Conservation (phyloP, 2,329 filamentous ascomycete genomes). For the Dactylellina sp. region DNA sequence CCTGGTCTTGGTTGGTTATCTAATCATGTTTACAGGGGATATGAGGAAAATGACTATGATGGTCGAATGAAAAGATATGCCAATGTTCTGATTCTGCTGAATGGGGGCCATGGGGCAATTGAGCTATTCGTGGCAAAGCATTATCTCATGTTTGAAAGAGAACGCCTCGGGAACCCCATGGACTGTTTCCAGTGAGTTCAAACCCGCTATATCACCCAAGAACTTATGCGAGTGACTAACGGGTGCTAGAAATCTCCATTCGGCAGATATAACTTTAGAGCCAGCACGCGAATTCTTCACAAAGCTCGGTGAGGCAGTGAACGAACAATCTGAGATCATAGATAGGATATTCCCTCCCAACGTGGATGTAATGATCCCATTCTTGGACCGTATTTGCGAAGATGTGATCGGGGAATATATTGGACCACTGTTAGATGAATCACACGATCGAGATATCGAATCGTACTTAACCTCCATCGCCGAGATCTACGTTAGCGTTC, state of each 20-base stretch:
- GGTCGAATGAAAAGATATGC: conserved; percentile 90
- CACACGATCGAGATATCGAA: conserved; percentile 78
- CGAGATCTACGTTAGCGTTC: conserved; percentile 85
- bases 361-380: conserved; percentile 77
- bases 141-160: conserved; percentile 79
- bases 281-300: conserved; percentile 86
- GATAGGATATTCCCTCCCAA: conserved; percentile 82
- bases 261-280: conserved; percentile 67
- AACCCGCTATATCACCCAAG: not conserved
- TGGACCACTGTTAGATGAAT: conserved; percentile 85
- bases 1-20: not conserved
- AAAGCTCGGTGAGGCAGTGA: conserved; percentile 77
- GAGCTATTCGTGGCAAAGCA: conserved; percentile 92
- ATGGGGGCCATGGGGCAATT: conserved; percentile 80
- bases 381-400: conserved; percentile 84
- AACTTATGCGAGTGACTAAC: not conserved
- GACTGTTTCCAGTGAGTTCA: conserved; percentile 77
- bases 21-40: conserved; percentile 67
- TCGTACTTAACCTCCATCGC: conserved; percentile 88
- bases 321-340: conserved; percentile 84
- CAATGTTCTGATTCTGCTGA: conserved; percentile 82
- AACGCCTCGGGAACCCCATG: conserved; percentile 77
- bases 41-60: conserved; percentile 87
- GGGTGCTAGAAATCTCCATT: conserved; percentile 51
- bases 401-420: conserved; percentile 87